These are phyloP conservation scores for Mollisiaceae sp. DNA, from an alignment of 2,329 filamentous ascomycete genomes.

Conservation along the genomic window DNA sequence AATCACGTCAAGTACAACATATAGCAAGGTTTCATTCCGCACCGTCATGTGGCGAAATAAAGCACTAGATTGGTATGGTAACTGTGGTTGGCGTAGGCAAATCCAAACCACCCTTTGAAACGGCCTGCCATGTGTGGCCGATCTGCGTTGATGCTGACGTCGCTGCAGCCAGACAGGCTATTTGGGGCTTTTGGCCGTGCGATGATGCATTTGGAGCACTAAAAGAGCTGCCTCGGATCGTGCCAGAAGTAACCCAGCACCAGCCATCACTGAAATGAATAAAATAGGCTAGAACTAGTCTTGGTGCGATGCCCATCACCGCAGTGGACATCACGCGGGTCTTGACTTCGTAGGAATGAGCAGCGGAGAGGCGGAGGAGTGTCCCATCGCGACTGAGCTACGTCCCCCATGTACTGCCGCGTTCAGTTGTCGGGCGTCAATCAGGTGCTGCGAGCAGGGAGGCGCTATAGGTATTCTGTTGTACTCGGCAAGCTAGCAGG, in stretches of 20 bases:
- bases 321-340: slow-evolving; percentile 7
- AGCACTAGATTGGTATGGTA: background rate
- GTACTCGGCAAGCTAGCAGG: background rate
- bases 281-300: background rate
- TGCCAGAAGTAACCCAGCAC: slow-evolving; percentile 12
- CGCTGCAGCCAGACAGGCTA: slow-evolving; percentile 10
- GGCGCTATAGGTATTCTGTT: background rate
- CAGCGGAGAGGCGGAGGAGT: background rate
- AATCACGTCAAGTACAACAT: slow-evolving; percentile 1
- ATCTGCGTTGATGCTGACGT: slow-evolving; percentile 16
- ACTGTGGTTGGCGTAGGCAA: background rate
- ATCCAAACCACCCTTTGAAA: background rate
- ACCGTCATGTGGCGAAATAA: slow-evolving; percentile 9
- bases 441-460: background rate
- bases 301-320: background rate
- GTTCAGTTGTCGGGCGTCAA: slow-evolving; percentile 6
- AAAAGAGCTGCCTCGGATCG: slow-evolving; percentile 19
- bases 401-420: background rate
- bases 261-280: background rate
- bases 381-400: background rate
- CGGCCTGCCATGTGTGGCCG: slow-evolving; percentile 9
- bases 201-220: slow-evolving; percentile 12
- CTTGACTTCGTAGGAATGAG: slow-evolving; percentile 14
- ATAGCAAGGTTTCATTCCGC: background rate
- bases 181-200: background rate